A percentile compares a stretch with the other conserved stretches of the same genome.
Conservation (phyloP, 2,329 filamentous ascomycete species). For the Aspergillus amoenus region DNA sequence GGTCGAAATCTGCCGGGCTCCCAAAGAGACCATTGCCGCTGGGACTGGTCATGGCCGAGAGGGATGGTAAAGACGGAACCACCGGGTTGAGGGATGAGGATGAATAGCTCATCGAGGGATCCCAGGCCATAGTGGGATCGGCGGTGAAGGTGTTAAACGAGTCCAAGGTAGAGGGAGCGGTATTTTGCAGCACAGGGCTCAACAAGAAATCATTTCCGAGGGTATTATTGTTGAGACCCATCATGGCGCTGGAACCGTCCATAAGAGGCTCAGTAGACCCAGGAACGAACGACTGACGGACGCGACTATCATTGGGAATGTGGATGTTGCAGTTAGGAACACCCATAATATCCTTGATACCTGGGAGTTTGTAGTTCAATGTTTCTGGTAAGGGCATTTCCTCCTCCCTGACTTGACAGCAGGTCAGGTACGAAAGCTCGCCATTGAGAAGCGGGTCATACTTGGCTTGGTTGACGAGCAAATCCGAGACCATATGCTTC, state of each 20-base stretch:
- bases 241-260: neutral
- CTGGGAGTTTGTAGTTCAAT: neutral
- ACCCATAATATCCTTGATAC: neutral
- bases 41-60: neutral
- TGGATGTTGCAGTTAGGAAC: neutral
- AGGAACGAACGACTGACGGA: neutral
- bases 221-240: neutral
- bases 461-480: conserved; percentile 42
- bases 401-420: conserved; percentile 35
- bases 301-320: neutral
- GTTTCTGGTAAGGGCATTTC: conserved; percentile 12
- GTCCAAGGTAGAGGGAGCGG: neutral
- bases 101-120: neutral
- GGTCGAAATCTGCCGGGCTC: neutral
- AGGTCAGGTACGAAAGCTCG: conserved; percentile 46
- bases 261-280: neutral
- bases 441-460: conserved; percentile 33
- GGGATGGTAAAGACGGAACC: neutral
- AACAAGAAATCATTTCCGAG: neutral
- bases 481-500: conserved; percentile 26
- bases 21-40: neutral
- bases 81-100: neutral
- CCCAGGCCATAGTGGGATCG: neutral
- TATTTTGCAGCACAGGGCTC: neutral
- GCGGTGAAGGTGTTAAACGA: neutral